Base-by-base conservation (phyloP, 768 basidiomycete species). In the Amanita molliuscula region DNA sequence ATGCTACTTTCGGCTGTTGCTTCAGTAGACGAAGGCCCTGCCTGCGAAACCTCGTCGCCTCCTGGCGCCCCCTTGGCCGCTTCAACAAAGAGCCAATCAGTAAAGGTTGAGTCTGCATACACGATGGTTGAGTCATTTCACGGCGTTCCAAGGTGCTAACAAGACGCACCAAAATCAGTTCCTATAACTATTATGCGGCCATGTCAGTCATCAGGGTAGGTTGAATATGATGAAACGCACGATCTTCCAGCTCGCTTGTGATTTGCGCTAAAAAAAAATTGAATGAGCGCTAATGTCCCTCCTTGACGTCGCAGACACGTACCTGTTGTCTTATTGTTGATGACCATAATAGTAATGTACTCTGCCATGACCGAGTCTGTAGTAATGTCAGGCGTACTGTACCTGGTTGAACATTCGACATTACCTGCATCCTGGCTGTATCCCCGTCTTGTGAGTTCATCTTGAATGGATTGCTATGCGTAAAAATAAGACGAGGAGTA, bases 281-380 rank as follows among this genome's bases (percentile, higher is more conserved):
- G 56, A 46, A 50, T 44, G 6, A 51, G 13, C 46, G 40, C 51
- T 7, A 16, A 37, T 33, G 6, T 16, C 18, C 13, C 6, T 28
- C 9, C 6, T 11, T 11, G 29, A n/a, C 23, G 37, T 48, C 11
- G 16, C n/a, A 34, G 16, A 6, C 25, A 68, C 81, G 29, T 57
- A 84, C 88, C 77, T 54, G 79, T 65, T 51, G 84, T 82, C 72
- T 93, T 94, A 66, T 88, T 87, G 62, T 94, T 94, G 56, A 92
- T 91, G 42, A 94, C 78, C 91, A 94, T 92, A 52, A 94, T 94
- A 16, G 88, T 90, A 51, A 93, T 90, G 59, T 91, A 94, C 65
- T 94, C 91, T 2, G 90, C 88, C 88, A 93, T 91, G 57, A 91
- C 88, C 11, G 81, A 80, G 65, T 93, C 89, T 88, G 57, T 4